Conservation (phyloP, 2,329 filamentous ascomycete genomes). For the Keithomyces neogunnii region DNA sequence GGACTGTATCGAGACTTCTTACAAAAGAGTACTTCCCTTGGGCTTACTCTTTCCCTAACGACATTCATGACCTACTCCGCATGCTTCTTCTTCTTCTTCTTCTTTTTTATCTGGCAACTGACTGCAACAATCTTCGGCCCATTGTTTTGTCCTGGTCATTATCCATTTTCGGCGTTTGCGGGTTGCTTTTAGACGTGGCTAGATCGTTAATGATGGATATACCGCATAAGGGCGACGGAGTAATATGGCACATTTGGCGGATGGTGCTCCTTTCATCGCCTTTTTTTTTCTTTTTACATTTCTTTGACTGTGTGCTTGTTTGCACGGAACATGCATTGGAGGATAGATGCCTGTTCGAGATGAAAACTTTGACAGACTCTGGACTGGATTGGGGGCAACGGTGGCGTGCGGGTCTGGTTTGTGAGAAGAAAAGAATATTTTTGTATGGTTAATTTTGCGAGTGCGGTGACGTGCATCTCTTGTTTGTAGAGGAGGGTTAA, state of each 20-base stretch:
- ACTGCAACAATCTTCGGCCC: background rate
- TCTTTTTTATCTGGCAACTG: background rate
- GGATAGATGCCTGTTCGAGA: constrained; percentile 1
- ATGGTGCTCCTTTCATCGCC: constrained; percentile 1
- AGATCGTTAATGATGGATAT: constrained; percentile 8
- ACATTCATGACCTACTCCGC: constrained; percentile 9
- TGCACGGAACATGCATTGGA: background rate
- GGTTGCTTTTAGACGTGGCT: constrained; percentile 10
- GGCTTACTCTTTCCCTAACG: constrained; percentile 8
- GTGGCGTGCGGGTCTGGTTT: background rate
- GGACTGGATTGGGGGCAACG: background rate
- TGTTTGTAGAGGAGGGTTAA: background rate
- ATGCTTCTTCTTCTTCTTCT: constrained; percentile 2
- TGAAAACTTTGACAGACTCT: background rate
- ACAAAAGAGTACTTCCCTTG: background rate
- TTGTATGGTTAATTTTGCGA: constrained; percentile 1
- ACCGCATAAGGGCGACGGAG: constrained; percentile 4
- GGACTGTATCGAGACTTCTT: background rate
- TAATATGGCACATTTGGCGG: constrained; percentile 7
- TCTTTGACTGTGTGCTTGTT: background rate
- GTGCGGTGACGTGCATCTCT: background rate
- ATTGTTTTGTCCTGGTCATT: constrained; percentile 3
- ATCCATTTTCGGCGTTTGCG: constrained; percentile 14
- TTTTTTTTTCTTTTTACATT: background rate
- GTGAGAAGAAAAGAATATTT: background rate